Conservation (phyloP, 2,329 filamentous ascomycete genomes). For the Cladophialophora exuberans region DNA sequence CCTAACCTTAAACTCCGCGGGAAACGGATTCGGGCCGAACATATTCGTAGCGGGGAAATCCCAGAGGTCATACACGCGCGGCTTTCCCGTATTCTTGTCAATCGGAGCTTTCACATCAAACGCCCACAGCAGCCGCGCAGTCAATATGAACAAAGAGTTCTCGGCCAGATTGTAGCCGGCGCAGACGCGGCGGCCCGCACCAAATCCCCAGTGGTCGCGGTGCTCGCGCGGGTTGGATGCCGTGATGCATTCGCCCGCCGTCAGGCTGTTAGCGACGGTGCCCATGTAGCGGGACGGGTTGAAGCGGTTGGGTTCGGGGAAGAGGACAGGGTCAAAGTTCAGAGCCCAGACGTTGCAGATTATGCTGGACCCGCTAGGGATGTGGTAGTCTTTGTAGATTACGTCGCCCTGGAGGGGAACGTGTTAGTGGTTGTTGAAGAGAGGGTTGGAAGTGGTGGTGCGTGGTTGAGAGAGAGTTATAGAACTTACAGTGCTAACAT, state of each 20-base stretch:
- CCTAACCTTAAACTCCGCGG: slow-evolving; percentile 16
- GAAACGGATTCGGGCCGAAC: slow-evolving; percentile 17
- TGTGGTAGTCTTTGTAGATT: slow-evolving; percentile 38
- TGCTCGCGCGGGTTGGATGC: slow-evolving; percentile 1
- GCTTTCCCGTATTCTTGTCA: slow-evolving; percentile 9
- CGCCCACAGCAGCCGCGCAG: slow-evolving; percentile 42
- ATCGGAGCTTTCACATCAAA: slow-evolving; percentile 18
- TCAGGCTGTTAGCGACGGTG: not conserved
- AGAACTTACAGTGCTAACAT: slow-evolving; percentile 26
- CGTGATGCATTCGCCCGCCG: slow-evolving; percentile 35
- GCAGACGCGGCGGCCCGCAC: slow-evolving; percentile 48
- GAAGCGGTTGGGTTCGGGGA: slow-evolving; percentile 38
- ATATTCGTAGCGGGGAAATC: slow-evolving; percentile 10
- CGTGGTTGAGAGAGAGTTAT: too few species aligned
- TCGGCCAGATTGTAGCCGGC: slow-evolving; percentile 56
- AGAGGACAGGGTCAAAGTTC: slow-evolving; percentile 45
- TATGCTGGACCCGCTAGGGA: slow-evolving; percentile 44
- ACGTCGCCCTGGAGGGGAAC: slow-evolving; percentile 33
- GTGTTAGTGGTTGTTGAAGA: too few species aligned
- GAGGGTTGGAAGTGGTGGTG: too few species aligned
- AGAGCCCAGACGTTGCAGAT: slow-evolving; percentile 47
- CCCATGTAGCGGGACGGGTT: slow-evolving; percentile 37
- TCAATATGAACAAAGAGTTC: slow-evolving; percentile 51
- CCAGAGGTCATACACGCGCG: slow-evolving; percentile 4
- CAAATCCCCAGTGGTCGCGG: slow-evolving; percentile 11